Evolutionary conservation across 1,284 basidiomycete species (phyloP), one percentile per base, ranked within the genome.

Genomic region (Fomes fomentarius): DNA sequence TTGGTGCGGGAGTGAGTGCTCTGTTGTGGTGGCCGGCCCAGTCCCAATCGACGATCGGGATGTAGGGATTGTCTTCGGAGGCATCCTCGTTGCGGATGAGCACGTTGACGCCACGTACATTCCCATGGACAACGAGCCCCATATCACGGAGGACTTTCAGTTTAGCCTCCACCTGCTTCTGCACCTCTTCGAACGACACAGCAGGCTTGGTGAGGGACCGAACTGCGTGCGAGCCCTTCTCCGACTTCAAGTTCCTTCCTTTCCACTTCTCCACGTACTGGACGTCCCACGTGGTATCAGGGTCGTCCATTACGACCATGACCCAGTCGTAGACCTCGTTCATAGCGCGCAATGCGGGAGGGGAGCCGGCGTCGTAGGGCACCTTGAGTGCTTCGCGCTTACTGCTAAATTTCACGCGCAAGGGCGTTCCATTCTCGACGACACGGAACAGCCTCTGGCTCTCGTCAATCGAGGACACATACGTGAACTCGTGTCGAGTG

Each of bases 281-380:
- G 19, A 47, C 4, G 17, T 47, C 46, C 24, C 26, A 39, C 37
- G 31, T 48, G n/a, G n/a, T n/a, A 26, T 34, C 41, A 12, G 49
- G 31, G 47, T 50, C 52, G 14, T 52, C 56, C 59, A 61, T 61
- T 19, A 58, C 52, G 38, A 57, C 33, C 58, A 57, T 55, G n/a
- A 42, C 28, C 59, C 59, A 58, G 33, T 42, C 59, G 38, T 49
- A 39, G 15, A 54, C 44, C 12, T 40, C 14, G 31, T 61, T 42
- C 21, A 50, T 50, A 7, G 56, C 50, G 22, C 38, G 47, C 14
- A 61, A 46, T 30, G 47, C 47, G 12, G 59, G 56, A n/a, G 59
- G 56, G 40, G 55, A 44, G n/a, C 48, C 49, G 22, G 44, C 19
- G 6, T 25, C 25, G 47, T 46, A 31, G 2, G 56, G 56, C 17